Evolutionary conservation across 352 stramenopile genomes (phyloP).

Genomic region (Globisporangium canariense): DNA sequence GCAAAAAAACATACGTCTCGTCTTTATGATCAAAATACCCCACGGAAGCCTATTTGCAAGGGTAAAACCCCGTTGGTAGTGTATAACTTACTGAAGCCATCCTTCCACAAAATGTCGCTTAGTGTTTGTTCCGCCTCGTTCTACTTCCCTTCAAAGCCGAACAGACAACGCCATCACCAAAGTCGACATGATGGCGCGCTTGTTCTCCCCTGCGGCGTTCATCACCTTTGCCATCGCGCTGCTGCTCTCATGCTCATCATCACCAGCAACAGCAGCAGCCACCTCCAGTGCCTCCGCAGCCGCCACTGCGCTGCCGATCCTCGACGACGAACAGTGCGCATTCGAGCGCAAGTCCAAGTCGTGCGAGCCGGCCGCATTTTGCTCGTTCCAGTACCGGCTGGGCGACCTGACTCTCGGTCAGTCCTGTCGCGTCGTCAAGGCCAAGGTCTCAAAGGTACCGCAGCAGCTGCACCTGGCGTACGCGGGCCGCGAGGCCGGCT

Average conservation of each 20-base stretch:
- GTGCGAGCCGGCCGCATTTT: slow-evolving; percentile 29
- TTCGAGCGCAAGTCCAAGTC: slow-evolving; percentile 8
- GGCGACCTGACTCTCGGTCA: slow-evolving; percentile 42
- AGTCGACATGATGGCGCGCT: neutral
- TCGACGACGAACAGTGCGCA: slow-evolving; percentile 6
- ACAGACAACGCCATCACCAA: neutral
- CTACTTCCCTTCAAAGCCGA: neutral
- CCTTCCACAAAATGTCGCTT: too few species aligned
- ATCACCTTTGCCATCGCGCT: neutral
- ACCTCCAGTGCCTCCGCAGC: too few species aligned
- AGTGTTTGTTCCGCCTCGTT: too few species aligned
- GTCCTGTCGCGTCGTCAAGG: slow-evolving; percentile 30
- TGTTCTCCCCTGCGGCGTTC: neutral
- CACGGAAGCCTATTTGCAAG: too few species aligned
- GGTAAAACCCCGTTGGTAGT: too few species aligned
- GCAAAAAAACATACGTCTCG: too few species aligned
- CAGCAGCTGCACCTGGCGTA: slow-evolving; percentile 64
- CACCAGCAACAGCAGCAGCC: too few species aligned
- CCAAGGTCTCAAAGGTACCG: slow-evolving; percentile 18
- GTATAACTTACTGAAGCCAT: too few species aligned
- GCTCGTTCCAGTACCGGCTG: slow-evolving; percentile 34
- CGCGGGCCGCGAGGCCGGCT: slow-evolving; percentile 33
- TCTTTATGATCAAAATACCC: too few species aligned
- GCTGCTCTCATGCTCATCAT: neutral
- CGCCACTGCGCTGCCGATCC: neutral